Percentiles rank a stretch among this genome's conserved stretches.
phyloP scores from a whole-genome alignment of 169 alveolate genomes.

The Eimeria acervulina region DNA sequence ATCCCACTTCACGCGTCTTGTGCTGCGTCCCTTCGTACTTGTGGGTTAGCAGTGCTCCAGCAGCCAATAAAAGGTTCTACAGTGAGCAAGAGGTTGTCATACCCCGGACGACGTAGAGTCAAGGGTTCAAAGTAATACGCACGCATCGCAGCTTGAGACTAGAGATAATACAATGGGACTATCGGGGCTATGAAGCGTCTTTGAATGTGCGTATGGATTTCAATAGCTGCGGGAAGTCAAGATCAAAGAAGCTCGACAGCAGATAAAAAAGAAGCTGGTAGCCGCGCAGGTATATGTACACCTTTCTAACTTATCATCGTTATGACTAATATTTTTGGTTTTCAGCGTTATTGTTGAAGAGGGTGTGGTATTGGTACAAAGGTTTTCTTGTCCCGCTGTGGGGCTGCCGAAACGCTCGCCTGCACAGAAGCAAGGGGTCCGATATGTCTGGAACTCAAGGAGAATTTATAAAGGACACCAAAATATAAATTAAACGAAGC shows the following conservation, averaged over 20 bases:
- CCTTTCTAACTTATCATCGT: not conserved
- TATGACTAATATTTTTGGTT: not conserved
- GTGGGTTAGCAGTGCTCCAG: not conserved
- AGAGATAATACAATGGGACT: not conserved
- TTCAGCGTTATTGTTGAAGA: not conserved
- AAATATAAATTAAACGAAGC: not conserved
- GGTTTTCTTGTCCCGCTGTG: not conserved
- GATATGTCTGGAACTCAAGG: not conserved
- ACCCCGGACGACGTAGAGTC: not conserved
- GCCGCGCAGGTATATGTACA: not conserved
- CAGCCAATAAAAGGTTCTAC: not conserved
- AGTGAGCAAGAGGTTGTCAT: not conserved
- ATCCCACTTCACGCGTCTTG: not conserved
- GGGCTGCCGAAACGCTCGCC: constrained; percentile 12
- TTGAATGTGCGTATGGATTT: not conserved
- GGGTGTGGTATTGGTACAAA: not conserved
- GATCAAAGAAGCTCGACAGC: not conserved
- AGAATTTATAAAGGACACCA: not conserved
- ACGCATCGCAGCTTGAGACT: not conserved
- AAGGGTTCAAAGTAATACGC: not conserved
- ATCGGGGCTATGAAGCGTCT: not conserved
- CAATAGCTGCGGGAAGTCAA: not conserved
- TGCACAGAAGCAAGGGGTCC: not conserved
- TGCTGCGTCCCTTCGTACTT: not conserved
- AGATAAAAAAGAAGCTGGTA: not conserved